Evolutionary conservation across 208 protist genomes (phyloP), one percentile per base, ranked within the genome.

Genomic region (Trypanosoma lewisi): DNA sequence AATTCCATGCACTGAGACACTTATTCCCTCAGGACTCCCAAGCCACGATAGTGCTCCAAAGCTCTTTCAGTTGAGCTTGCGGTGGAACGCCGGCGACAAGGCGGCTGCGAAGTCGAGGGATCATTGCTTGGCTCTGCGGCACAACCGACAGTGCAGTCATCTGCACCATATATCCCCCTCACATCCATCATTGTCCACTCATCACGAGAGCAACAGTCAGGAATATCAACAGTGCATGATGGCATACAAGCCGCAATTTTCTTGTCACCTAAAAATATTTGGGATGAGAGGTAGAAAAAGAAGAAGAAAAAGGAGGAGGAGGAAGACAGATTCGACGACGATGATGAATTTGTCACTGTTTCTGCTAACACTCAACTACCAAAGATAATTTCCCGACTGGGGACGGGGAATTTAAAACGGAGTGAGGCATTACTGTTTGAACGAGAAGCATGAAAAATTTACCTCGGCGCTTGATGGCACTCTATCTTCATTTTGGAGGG

Each of bases 61-160:
- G 27, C 34, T 52, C 1, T n/a, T 64, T 45, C 59, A 37, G n/a
- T 3, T 64, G 27, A 48, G 56, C 37, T 64, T 64, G 27, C 45
- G 59, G 12, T 48, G 48, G 1, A 36, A 14, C 0, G 7, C 48
- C 4, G 21, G 6, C 19, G 48, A 48, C 0, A 45, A 48, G 21
- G 0, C 34, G 1, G 33, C 33, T 64, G 44, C 48, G 45, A 42
- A 21, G 19, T 27, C 30, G 31, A 36, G 7, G 3, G 17, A 37
- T 51, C 27, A 34, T 5, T 61, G 37, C 39, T 41, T n/a, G 21
- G 23, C 25, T 37, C 31, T 27, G 25, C 30, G 31, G 28, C 8
- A 33, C 14, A 48, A 42, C 17, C 17, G 36, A 21, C 34, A 7
- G 3, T 17, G 0, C 2, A 9, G 36, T 11, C 1, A n/a, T n/a